Evolutionary conservation across 2,329 filamentous ascomycete species (phyloP), one percentile per base, ranked within the genome.

Genomic region (Aspergillus thermomutatus): DNA sequence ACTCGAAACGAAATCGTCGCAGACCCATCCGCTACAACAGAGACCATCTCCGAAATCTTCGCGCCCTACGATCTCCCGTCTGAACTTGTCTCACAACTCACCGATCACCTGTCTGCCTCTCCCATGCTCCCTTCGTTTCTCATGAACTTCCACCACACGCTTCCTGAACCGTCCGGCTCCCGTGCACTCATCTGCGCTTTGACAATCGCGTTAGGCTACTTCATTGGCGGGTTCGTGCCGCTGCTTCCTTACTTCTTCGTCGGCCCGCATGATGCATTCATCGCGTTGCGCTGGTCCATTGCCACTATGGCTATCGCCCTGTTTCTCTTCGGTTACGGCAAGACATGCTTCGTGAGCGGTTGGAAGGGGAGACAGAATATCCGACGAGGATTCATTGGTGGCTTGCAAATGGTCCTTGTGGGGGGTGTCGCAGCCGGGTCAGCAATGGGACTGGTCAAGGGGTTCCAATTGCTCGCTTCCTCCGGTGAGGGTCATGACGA

Each of bases 211-310:
- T 34, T 76, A 23, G 72, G 72, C 9, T 76, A 76, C 60, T 76
- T 76, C 54, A 67, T 76, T 56, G 74, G 77, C 52, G 77, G 77
- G 1, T 75, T 79, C 46, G 71, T 79, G 14, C 81, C 82, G 6
- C 74, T 83, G 62, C 71, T 82, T 0, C 82, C 82, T 0, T 83
- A 83, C 65, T 83, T 84, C 60, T 75, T 75, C 87, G 62, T 95
- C 83, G 55, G 91, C 83, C 64, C 86, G 79, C 47, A 92, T 87
- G 73, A 97, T 91, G 60, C 89, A 80, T 80, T 93, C 92, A 72
- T 96, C 88, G 60, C 93, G 82, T 63, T 87, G 46, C 77, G 76
- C 58, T 76, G 75, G 64, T 81, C 78, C n/a, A 80, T 83, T 52
- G 78, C 74, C n/a, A 77, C 81, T 17, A 82, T 81, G 61, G 74